Base-by-base conservation (phyloP, 495 filamentous ascomycete genomes). In the Talaromyces proteolyticus region DNA sequence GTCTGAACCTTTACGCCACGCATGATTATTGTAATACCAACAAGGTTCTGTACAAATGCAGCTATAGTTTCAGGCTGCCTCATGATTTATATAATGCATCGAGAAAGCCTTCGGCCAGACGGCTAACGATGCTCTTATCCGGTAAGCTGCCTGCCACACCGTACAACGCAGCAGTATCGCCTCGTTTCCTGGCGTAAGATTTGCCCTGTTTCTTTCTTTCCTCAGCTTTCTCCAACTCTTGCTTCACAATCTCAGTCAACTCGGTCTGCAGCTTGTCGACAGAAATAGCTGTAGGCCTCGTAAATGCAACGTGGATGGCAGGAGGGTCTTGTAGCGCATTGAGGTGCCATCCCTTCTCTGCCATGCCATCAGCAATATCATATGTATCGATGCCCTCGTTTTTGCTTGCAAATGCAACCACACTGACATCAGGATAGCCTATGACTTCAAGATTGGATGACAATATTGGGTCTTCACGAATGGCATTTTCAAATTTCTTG, bases 251-350 rank as follows among this genome's bases (percentile, higher is more conserved):
- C 36, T 75, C 82, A 59, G 86, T 78, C 20, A 97, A 60, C 66
- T 99, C 94, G 17, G 60, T 67, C 26, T 90, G 79, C 20, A 99
- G 77, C 61, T 76, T 76, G 52, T 96, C 89, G 12, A 78, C 70
- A 54, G 86, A 91, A 34, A 82, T 84, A 7, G 85, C 82, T n/a
- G 95, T 86, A 11, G 92, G 93, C 57, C 90, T 57, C 1, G 94
- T 97, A 43, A 96, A 88, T n/a, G 93, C 93, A 21, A 96, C 86
- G 66, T 99, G 93, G 18, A 99, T 88, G n/a, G 89, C 94, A 0
- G 94, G 80, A 6, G 93, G 93, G 44, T 81, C 81, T 62, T 99
- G 93, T 46, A 97, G 74, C 6, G 92, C 89, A 59, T 96, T 99
- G 42, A 99, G 76, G 67, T 97, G 93, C 93, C 93, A 99, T 19